Evolutionary conservation across 352 stramenopile genomes (phyloP).

Genomic region (Elongisporangium prolatum): DNA sequence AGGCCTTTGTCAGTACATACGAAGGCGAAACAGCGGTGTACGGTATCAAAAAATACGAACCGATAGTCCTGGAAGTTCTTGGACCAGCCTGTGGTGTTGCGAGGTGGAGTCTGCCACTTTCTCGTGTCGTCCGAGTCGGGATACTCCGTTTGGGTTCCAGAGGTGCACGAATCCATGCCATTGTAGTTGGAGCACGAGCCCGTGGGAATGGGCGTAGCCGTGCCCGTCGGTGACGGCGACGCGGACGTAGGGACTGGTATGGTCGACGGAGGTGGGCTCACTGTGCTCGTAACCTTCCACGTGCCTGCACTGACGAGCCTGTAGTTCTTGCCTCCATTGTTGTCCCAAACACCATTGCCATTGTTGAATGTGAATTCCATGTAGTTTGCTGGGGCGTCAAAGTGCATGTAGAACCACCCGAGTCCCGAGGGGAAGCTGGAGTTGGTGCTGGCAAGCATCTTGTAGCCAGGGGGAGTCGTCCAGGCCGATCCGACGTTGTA

Average conservation of each 20-base stretch:
- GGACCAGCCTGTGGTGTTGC: slow-evolving; percentile 24
- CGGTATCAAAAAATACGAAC: not conserved
- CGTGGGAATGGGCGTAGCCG: slow-evolving; percentile 9
- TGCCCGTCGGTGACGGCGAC: slow-evolving; percentile 13
- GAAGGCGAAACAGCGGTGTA: not conserved
- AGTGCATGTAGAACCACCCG: slow-evolving; percentile 34
- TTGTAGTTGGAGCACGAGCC: slow-evolving; percentile 29
- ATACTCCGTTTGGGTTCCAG: slow-evolving; percentile 12
- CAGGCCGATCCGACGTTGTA: slow-evolving; percentile 20
- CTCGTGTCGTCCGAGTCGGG: slow-evolving; percentile 19
- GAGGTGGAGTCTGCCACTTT: slow-evolving; percentile 46
- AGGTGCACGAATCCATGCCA: slow-evolving; percentile 21
- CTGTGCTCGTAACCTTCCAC: slow-evolving; percentile 29
- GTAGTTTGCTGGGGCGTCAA: slow-evolving; percentile 12
- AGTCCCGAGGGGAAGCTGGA: slow-evolving; percentile 9
- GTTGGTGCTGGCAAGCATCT: slow-evolving; percentile 22
- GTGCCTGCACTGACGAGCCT: slow-evolving; percentile 27
- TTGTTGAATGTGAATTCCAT: slow-evolving; percentile 48
- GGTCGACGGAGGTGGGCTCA: slow-evolving; percentile 17
- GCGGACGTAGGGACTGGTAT: slow-evolving; percentile 8
- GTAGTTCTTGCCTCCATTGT: slow-evolving; percentile 37
- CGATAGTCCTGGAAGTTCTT: slow-evolving; percentile 40
- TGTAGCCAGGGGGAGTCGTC: slow-evolving; percentile 24
- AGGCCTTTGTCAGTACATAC: not conserved
- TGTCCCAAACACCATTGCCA: slow-evolving; percentile 34